Evolutionary conservation across 2,329 filamentous ascomycete genomes (phyloP).

Genomic region (Waltergamsia citrina): DNA sequence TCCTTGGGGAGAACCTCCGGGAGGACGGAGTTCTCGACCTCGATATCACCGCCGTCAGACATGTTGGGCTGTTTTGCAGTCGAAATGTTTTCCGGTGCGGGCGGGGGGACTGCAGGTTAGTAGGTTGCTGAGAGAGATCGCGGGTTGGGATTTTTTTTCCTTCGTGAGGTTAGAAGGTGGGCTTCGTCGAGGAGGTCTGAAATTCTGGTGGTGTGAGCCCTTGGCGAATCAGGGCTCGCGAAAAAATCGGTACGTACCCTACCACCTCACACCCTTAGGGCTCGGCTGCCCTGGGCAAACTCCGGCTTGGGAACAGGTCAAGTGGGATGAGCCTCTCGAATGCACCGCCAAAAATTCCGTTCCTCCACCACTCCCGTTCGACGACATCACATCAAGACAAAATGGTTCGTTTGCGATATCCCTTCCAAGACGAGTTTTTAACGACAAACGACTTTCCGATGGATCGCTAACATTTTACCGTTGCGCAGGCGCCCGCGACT

Average conservation of each 20-base stretch:
- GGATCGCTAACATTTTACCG: too few species aligned
- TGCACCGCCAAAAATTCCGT: constrained; percentile 16
- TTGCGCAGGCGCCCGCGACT: constrained; percentile 35
- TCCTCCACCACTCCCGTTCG: constrained; percentile 24
- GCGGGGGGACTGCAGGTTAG: constrained; percentile 25
- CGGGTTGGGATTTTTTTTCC: constrained; percentile 22
- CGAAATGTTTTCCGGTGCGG: constrained; percentile 23
- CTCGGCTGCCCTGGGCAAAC: constrained; percentile 29
- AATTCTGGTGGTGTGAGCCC: constrained; percentile 25
- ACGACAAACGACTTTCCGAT: too few species aligned
- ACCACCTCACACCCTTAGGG: constrained; percentile 24
- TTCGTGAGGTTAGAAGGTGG: constrained; percentile 20
- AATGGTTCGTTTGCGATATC: constrained; percentile 26
- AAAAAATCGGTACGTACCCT: constrained; percentile 17
- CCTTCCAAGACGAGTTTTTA: constrained; percentile 3
- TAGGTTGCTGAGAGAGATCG: constrained; percentile 26
- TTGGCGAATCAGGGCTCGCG: constrained; percentile 23
- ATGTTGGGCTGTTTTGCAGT: constrained; percentile 51
- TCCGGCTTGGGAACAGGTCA: constrained; percentile 14
- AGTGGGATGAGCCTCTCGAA: constrained; percentile 17
- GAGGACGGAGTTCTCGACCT: constrained; percentile 70
- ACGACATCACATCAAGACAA: constrained; percentile 31
- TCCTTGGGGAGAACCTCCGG: constrained; percentile 88
- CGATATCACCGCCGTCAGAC: constrained; percentile 93
- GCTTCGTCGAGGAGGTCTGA: constrained; percentile 18